phyloP scores from a whole-genome alignment of 495 filamentous ascomycete species.

The Aspergillus cristatus region DNA sequence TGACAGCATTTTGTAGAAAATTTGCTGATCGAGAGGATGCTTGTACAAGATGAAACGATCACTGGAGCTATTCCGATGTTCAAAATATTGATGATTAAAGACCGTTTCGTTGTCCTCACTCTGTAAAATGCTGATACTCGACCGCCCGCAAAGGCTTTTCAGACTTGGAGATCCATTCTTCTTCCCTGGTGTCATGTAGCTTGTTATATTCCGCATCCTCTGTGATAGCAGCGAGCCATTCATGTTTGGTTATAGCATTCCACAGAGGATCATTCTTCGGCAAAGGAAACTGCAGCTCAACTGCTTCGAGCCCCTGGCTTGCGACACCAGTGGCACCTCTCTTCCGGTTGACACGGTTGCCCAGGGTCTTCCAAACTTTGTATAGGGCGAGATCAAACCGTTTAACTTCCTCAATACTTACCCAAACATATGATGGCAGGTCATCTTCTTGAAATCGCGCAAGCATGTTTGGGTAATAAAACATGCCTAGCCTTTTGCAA shows the following conservation, averaged over 20 bases:
- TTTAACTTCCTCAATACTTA: slow-evolving; percentile 22
- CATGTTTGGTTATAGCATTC: slow-evolving; percentile 10
- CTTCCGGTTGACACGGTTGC: too few relatives aligned
- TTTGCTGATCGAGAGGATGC: too few relatives aligned
- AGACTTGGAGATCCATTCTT: slow-evolving; percentile 18
- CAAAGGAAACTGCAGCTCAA: slow-evolving; percentile 22
- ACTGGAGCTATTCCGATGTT: too few relatives aligned
- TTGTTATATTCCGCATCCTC: not conserved
- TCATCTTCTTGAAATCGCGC: slow-evolving; percentile 6
- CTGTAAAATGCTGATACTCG: too few relatives aligned
- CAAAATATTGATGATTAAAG: too few relatives aligned
- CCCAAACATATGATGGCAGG: slow-evolving; percentile 11
- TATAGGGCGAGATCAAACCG: slow-evolving; percentile 21
- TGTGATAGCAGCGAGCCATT: slow-evolving; percentile 11
- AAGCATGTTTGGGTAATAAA: slow-evolving; percentile 22
- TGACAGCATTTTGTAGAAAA: too few relatives aligned
- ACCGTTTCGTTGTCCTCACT: too few relatives aligned
- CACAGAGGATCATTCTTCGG: slow-evolving; percentile 14
- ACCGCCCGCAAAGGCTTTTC: too few relatives aligned
- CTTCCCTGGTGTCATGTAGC: slow-evolving; percentile 3
- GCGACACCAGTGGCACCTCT: too few relatives aligned
- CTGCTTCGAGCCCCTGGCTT: slow-evolving; percentile 4
- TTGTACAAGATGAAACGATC: too few relatives aligned
- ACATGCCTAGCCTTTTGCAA: slow-evolving; percentile 20
- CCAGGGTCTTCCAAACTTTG: slow-evolving; percentile 11